Percentiles rank a stretch among this genome's conserved stretches.
Conservation (phyloP, 2,329 filamentous ascomycete species). For the Beauveria asiatica region DNA sequence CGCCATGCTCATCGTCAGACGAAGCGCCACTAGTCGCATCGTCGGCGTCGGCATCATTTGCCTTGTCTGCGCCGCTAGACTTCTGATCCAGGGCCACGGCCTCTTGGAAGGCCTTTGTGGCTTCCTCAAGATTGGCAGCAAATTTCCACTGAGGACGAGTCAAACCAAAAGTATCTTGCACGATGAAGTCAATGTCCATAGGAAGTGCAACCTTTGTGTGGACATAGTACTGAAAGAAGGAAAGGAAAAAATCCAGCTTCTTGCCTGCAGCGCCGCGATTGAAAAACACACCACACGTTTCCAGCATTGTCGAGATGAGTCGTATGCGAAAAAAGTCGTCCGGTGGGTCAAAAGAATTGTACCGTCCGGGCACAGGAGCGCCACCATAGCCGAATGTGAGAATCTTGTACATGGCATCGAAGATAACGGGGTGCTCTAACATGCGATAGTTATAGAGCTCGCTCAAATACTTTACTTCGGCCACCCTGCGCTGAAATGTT, state of each 20-base stretch:
- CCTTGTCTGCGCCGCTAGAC: conserved; percentile 61
- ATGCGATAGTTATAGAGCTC: conserved; percentile 98
- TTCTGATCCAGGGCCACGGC: conserved; percentile 89
- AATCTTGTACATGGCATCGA: conserved; percentile 90
- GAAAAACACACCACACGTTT: conserved; percentile 95
- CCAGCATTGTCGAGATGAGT: conserved; percentile 77
- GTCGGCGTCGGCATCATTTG: conserved; percentile 62
- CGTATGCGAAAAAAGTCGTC: conserved; percentile 97
- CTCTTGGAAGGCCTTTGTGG: conserved; percentile 72
- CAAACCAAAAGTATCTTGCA: conserved; percentile 82
- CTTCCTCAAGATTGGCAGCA: conserved; percentile 71
- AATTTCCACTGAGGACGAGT: conserved; percentile 91
- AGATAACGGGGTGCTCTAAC: conserved; percentile 90
- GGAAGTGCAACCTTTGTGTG: conserved; percentile 81
- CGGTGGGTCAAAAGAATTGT: conserved; percentile 73
- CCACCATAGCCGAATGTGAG: conserved; percentile 89
- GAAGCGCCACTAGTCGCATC: conserved; percentile 61
- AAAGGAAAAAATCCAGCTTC: conserved; percentile 95
- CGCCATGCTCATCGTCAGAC: conserved; percentile 68
- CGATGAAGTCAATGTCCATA: conserved; percentile 95
- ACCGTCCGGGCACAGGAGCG: conserved; percentile 67
- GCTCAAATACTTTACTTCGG: conserved; percentile 91
- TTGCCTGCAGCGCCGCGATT: conserved; percentile 89
- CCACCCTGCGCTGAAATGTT: conserved; percentile 87
- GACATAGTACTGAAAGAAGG: conserved; percentile 96